A percentile compares a stretch with the other conserved stretches of the same genome.
Evolutionary conservation across 768 basidiomycete genomes (phyloP).

Genomic region (Trametes cingulata): DNA sequence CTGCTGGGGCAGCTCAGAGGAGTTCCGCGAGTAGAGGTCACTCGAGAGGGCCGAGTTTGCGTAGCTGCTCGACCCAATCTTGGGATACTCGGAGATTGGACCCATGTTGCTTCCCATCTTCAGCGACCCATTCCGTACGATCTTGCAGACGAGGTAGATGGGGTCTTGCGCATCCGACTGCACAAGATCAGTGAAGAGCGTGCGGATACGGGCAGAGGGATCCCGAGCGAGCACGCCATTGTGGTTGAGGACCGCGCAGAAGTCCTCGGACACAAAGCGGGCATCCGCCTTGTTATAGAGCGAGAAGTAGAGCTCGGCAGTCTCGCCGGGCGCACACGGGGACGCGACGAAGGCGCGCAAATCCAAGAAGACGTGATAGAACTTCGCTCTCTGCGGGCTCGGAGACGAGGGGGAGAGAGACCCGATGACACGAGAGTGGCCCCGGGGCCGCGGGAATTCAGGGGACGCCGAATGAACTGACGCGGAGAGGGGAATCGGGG

Average conservation of each 20-base stretch:
- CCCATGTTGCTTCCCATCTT: conserved; percentile 65
- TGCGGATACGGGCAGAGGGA: conserved; percentile 72
- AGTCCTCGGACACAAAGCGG: conserved; percentile 93
- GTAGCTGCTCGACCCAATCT: conserved; percentile 17
- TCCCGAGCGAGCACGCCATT: conserved; percentile 86
- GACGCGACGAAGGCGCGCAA: conserved; percentile 90
- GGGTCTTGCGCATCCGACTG: conserved; percentile 83
- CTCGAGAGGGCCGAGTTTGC: conserved; percentile 1
- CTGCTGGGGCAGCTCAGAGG: conserved; percentile 42
- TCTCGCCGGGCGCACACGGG: conserved; percentile 88
- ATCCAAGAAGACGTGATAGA: conserved; percentile 90
- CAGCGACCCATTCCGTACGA: conserved; percentile 84
- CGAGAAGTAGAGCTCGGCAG: conserved; percentile 91
- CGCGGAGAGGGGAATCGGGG: conserved; percentile 39
- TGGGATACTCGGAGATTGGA: conserved; percentile 47
- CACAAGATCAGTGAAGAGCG: conserved; percentile 89
- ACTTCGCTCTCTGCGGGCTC: conserved; percentile 48
- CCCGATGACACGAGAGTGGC: conserved; percentile 35
- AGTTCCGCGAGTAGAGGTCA: conserved; percentile 21
- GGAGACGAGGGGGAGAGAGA: conserved; percentile 33
- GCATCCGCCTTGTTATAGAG: conserved; percentile 83
- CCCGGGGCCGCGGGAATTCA: conserved; percentile 45
- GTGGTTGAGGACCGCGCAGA: conserved; percentile 85
- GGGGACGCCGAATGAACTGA: conserved; percentile 67
- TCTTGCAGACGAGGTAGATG: conserved; percentile 86